Percentiles rank a stretch among this genome's conserved stretches.
These are phyloP conservation scores for Zygosaccharomyces kombuchaensis DNA, from an alignment of 805 yeast genomes.

Conservation along the genomic window DNA sequence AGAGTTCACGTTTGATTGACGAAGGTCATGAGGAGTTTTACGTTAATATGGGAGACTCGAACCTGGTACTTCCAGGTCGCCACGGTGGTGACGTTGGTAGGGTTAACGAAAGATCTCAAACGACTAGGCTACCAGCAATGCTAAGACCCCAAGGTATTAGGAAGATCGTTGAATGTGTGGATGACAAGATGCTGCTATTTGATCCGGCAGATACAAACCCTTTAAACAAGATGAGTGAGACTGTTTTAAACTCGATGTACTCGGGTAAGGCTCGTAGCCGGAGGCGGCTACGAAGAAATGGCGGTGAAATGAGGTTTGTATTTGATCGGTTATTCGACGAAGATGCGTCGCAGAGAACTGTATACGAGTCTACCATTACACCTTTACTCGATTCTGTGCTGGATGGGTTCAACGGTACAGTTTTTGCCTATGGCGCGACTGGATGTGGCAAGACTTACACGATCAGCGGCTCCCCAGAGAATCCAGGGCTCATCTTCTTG, in stretches of 20 bases:
- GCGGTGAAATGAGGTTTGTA: slow-evolving; percentile 66
- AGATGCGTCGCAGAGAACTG: slow-evolving; percentile 57
- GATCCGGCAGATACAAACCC: slow-evolving; percentile 80
- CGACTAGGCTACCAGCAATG: slow-evolving; percentile 10
- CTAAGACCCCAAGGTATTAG: slow-evolving; percentile 50
- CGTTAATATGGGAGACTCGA: slow-evolving; percentile 18
- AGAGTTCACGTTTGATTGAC: slow-evolving; percentile 45
- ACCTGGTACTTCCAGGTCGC: slow-evolving; percentile 14
- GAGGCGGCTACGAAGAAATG: slow-evolving; percentile 20
- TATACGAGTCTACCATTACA: slow-evolving; percentile 60
- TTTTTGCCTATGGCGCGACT: slow-evolving; percentile 95
- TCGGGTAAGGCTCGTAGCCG: slow-evolving; percentile 21
- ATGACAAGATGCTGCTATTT: slow-evolving; percentile 78
- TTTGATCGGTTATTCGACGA: slow-evolving; percentile 79
- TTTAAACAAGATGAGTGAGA: slow-evolving; percentile 31
- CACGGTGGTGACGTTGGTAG: neutral
- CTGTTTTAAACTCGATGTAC: slow-evolving; percentile 28
- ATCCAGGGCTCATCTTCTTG: slow-evolving; percentile 75
- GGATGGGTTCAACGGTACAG: slow-evolving; percentile 86
- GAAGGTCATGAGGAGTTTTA: slow-evolving; percentile 30
- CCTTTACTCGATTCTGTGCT: slow-evolving; percentile 70
- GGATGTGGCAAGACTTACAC: slow-evolving; percentile 98
- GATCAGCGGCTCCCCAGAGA: slow-evolving; percentile 65
- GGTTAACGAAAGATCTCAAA: slow-evolving; percentile 11
- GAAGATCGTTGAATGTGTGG: slow-evolving; percentile 72